These are phyloP conservation scores for Primulina eburnea DNA, from an alignment of 257 asterid species.

Conservation along the genomic window DNA sequence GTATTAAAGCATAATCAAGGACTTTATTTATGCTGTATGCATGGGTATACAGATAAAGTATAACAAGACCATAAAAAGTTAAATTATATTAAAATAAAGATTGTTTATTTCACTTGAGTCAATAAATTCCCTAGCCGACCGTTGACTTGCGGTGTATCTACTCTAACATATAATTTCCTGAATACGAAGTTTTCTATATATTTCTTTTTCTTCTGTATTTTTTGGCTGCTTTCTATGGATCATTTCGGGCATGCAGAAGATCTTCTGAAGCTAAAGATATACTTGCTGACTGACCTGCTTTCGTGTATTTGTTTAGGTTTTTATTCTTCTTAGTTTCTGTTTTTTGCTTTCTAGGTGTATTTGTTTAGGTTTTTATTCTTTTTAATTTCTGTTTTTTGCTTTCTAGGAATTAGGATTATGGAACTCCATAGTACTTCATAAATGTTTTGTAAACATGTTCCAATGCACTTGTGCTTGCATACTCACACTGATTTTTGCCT, in stretches of 20 bases:
- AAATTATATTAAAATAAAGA: too few relatives aligned
- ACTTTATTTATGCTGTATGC: too few relatives aligned
- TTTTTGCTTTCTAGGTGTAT: background rate
- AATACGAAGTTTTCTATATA: background rate
- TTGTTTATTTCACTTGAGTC: too few relatives aligned
- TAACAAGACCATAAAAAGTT: too few relatives aligned
- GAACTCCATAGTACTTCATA: background rate
- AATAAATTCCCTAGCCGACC: too few relatives aligned
- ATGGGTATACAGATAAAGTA: too few relatives aligned
- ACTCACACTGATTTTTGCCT: constrained; percentile 16
- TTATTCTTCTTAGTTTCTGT: background rate
- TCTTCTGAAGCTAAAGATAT: too few relatives aligned
- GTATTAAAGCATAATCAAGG: too few relatives aligned
- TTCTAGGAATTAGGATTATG: background rate
- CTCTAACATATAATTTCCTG: background rate
- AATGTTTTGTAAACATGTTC: background rate
- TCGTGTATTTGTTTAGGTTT: too few relatives aligned
- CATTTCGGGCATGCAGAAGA: background rate
- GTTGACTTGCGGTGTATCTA: too few relatives aligned
- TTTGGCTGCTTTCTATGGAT: background rate
- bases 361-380: too few relatives aligned
- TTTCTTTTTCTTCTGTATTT: background rate
- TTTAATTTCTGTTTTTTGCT: background rate
- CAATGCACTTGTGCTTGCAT: constrained; percentile 9
- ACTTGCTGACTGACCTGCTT: background rate